Conservation (phyloP, 768 basidiomycete species). For the Melanogaster broomeanus region DNA sequence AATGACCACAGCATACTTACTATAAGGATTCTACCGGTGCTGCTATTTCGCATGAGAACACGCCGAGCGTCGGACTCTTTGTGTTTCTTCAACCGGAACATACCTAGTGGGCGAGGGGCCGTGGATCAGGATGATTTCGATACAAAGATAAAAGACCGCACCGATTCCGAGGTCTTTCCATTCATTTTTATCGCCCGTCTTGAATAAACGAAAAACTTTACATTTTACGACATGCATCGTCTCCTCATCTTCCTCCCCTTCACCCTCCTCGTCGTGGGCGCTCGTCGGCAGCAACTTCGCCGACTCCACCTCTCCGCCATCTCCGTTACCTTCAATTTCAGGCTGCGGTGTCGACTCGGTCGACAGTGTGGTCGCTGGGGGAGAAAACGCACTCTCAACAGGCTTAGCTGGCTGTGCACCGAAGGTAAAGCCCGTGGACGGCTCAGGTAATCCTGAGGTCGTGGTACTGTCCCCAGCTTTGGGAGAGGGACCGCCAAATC, state of each 20-base stretch:
- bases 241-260: constrained; percentile 81
- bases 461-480: constrained; percentile 21
- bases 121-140: not conserved
- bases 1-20: constrained; percentile 45
- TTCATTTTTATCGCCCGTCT: constrained; percentile 44
- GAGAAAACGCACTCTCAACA: constrained; percentile 26
- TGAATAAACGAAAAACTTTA: constrained; percentile 64
- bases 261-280: constrained; percentile 70
- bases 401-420: constrained; percentile 22
- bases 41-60: constrained; percentile 69
- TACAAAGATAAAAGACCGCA: constrained; percentile 33
- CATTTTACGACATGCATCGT: constrained; percentile 58
- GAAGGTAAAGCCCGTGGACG: constrained; percentile 24
- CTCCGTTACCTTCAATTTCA: constrained; percentile 22
- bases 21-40: constrained; percentile 72
- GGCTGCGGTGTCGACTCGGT: constrained; percentile 32
- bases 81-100: constrained; percentile 73
- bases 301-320: constrained; percentile 32
- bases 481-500: constrained; percentile 34
- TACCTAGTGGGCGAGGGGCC: constrained; percentile 42
- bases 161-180: constrained; percentile 75
- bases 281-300: constrained; percentile 21
- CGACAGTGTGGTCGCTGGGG: constrained; percentile 28
- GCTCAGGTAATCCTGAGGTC: constrained; percentile 4
- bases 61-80: constrained; percentile 60